Evolutionary conservation across 805 yeast genomes (phyloP), one percentile per base, ranked within the genome.

Genomic region (Saccharomyces kudriavzevii): DNA sequence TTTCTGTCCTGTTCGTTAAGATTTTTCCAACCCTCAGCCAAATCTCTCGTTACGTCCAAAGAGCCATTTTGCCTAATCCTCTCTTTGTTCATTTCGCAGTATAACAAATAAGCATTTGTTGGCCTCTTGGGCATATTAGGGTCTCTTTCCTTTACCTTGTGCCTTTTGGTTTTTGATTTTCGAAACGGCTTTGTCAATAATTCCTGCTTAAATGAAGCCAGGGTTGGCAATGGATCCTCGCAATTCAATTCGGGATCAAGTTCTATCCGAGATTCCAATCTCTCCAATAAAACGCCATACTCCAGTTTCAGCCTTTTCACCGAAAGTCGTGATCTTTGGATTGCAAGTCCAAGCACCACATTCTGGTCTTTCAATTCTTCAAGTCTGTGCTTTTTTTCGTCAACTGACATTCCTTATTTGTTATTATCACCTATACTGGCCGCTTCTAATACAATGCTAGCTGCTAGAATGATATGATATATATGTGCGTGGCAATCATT

Each of bases 41-140:
- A 74, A 14, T 85, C 85, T 62, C 81, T 84, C 1, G 96, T 84
- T 47, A 88, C 74, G 65, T 91, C 97, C 43, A 71, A 71, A 29
- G 76, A 74, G 9, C 83, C 84, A 56, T 79, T 81, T 50, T 78
- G 76, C 56, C 80, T 82, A 40, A 89, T 78, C 49, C 78, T 75
- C 48, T 88, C 96, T 69, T 87, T 87, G 64, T 89, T 95, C 72
- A 80, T 72, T 55, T 91, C 97, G 70, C 97, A 91, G 65, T 86
- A 90, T 52, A 89, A 79, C 57, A 89, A 74, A 64, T 90, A 91
- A 4, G 97, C 96, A 68, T 90, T 91, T 3, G 94, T 85, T 5
- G 97, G 96, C 62, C 95, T 77, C 61, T 87, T 89, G 22, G 97
- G 97, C 62, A 85, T 77, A 60, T 83, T 83, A 9, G 96, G 96